Evolutionary conservation across 2,329 filamentous ascomycete species (phyloP), one percentile per base, ranked within the genome.

Genomic region (Cladorrhinum sp.): DNA sequence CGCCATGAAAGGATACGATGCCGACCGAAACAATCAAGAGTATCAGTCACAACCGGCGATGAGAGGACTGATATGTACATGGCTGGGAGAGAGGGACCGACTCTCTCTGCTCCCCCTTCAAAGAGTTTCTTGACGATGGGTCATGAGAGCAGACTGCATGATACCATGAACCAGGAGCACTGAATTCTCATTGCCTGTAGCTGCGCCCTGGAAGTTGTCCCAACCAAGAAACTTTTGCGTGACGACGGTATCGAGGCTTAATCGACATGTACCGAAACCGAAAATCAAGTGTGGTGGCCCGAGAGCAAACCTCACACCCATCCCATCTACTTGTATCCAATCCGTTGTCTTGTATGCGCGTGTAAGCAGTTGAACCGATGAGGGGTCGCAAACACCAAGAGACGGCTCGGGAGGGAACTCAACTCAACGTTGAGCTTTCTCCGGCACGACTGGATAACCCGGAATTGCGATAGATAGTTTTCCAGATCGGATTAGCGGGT

Each of bases 1-100:
- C 64, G 46, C 58, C 20, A 24, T 55, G 53, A 42, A 21, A 18
- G 21, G 53, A 66, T 39, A 63, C 53, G 58, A 62, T 42, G 33
- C 54, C 57, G 21, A 39, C 24, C 49, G 24, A 55, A 24, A 52
- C 30, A 58, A 23, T 50, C 42, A 46, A 21, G 18, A 21, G 14
- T 53, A 9, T 52, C 50, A 52, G 50, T 14, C n/a, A n/a, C n/a
- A n/a, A 42, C 5, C 36, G 36, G 16, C 36, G 4, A 4, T 4
- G 36, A n/a, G 16, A n/a, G 16, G 16, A 5, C 16, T 20, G 18
- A 46, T 46, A 20, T 14, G 6, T 18, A 46, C 33, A 36, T 36
- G 33, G 14, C 33, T 16, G 9, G 33, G 33, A 36, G 12, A 16
- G 14, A 36, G 7, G 2, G 33, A 36, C 9, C 33, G 33, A 9